A percentile compares a stretch with the other conserved stretches of the same genome.
These are phyloP conservation scores for Bonia amplexicaulis DNA, from an alignment of 176 grass and related monocot species.

Conservation along the genomic window DNA sequence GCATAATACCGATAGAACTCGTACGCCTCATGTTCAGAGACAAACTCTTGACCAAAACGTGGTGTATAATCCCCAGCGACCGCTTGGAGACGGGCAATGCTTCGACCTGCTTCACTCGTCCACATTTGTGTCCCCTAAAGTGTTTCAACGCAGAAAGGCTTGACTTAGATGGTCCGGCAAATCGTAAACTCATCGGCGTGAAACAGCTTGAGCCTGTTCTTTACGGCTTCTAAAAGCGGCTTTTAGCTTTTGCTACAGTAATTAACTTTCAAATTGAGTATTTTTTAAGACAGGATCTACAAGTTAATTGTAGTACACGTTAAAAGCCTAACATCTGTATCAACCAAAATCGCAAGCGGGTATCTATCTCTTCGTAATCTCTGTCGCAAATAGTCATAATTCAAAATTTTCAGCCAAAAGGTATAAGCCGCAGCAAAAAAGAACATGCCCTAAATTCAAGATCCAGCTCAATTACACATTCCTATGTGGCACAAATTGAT, in stretches of 20 bases:
- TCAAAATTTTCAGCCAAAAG: no score
- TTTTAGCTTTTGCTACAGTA: no score
- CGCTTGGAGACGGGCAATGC: neutral
- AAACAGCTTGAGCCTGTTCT: neutral
- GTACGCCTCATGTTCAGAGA: constrained; percentile 43
- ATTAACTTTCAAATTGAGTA: no score
- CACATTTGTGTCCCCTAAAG: neutral
- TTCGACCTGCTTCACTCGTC: neutral
- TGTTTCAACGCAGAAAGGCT: neutral
- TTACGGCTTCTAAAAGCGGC: no score
- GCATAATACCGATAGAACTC: constrained; percentile 54
- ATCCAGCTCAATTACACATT: neutral
- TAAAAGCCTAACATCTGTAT: no score
- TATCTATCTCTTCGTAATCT: no score
- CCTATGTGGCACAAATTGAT: neutral
- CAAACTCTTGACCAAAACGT: constrained; percentile 38
- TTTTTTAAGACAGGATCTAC: no score
- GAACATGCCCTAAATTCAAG: neutral
- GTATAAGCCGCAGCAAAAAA: no score
- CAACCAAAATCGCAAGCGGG: no score
- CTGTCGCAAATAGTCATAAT: no score
- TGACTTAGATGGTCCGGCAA: neutral
- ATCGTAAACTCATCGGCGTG: neutral
- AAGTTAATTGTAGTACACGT: no score
- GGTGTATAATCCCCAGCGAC: constrained; percentile 12